These are phyloP conservation scores for Pelargonium australe DNA, from an alignment of 441 rosid species.

Conservation along the genomic window DNA sequence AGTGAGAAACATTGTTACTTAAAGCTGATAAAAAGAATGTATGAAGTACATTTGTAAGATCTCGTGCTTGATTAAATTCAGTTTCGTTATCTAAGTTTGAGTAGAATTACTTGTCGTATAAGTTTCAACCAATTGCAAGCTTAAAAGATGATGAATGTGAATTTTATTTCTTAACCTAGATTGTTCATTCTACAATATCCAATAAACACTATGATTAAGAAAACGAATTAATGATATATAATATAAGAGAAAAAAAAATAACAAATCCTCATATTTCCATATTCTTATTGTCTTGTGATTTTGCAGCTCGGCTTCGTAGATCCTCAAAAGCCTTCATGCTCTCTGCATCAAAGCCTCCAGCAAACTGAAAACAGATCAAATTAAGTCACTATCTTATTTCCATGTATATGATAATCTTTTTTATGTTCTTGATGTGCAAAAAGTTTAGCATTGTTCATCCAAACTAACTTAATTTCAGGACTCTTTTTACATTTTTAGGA, in stretches of 20 bases:
- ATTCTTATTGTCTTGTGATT: conserved; percentile 36
- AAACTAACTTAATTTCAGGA: neutral
- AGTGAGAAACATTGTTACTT: no score
- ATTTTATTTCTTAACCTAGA: no score
- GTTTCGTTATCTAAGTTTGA: no score
- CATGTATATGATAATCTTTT: neutral
- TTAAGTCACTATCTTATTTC: neutral
- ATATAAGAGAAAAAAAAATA: neutral
- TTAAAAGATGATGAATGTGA: no score
- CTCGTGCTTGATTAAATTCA: no score
- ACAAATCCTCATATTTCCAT: conserved; percentile 29
- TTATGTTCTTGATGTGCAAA: neutral
- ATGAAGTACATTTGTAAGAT: no score
- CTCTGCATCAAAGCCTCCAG: conserved; percentile 97
- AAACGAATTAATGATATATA: no score
- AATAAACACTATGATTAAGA: neutral
- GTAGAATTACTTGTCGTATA: no score
- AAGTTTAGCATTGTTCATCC: neutral
- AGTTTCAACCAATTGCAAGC: no score
- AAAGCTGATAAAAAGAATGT: no score
- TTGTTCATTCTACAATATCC: no score
- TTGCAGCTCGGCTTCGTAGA: conserved; percentile 59
- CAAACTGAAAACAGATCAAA: conserved; percentile 50
- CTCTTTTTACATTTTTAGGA: neutral
- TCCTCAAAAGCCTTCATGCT: conserved; percentile 98